These are phyloP conservation scores for Penicillium paneum DNA, from an alignment of 2,329 filamentous ascomycete genomes.

Conservation along the genomic window DNA sequence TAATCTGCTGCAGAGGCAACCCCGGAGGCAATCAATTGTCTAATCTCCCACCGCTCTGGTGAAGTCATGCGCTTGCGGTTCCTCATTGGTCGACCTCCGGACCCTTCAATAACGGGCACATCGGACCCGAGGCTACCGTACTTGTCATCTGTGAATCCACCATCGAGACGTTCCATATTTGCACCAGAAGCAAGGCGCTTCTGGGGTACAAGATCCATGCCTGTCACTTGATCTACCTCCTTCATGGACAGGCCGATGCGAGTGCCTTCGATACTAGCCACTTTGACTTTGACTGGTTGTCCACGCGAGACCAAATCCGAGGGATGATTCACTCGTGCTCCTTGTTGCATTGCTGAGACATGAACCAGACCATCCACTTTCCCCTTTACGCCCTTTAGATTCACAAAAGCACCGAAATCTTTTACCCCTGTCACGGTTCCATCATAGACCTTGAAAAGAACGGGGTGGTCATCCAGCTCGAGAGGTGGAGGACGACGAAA, in stretches of 20 bases:
- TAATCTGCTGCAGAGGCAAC: constrained; percentile 91
- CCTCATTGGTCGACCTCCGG: constrained; percentile 53
- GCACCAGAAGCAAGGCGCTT: constrained; percentile 80
- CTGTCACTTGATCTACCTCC: constrained; percentile 87
- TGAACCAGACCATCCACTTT: constrained; percentile 93
- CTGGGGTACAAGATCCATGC: constrained; percentile 76
- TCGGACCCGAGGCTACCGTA: constrained; percentile 52
- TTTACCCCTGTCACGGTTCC: constrained; percentile 89
- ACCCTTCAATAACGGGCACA: constrained; percentile 64
- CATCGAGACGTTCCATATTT: constrained; percentile 79
- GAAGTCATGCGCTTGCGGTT: constrained; percentile 93
- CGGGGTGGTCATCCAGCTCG: constrained; percentile 76
- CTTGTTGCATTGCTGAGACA: constrained; percentile 81
- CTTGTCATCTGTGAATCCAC: constrained; percentile 52
- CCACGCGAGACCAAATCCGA: constrained; percentile 78
- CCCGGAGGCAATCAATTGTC: constrained; percentile 92
- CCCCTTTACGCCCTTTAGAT: constrained; percentile 78
- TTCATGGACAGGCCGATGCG: constrained; percentile 93
- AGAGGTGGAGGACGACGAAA: constrained; percentile 64
- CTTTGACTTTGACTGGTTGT: constrained; percentile 88
- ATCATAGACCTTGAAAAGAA: constrained; percentile 83
- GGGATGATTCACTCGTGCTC: constrained; percentile 84
- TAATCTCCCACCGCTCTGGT: constrained; percentile 95
- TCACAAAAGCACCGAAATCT: constrained; percentile 94
- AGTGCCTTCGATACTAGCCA: constrained; percentile 77